A percentile compares a stretch with the other conserved stretches of the same genome.
Evolutionary conservation across 2,329 filamentous ascomycete genomes (phyloP).

Genomic region (Arthrobotrys megalospora): DNA sequence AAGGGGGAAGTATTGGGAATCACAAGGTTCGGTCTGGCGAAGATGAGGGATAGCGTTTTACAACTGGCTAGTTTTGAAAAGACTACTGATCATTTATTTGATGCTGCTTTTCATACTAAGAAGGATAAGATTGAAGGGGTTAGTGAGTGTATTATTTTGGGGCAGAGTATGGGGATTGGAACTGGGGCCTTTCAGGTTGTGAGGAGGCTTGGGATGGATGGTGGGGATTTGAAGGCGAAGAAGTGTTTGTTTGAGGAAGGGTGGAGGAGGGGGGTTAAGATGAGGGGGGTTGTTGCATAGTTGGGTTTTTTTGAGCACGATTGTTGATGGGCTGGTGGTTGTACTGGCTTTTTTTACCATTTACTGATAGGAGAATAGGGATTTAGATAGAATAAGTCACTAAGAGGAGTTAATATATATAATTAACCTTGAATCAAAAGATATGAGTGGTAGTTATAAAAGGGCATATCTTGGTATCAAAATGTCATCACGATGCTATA

Average conservation of each 20-base stretch:
- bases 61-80: slow-evolving; percentile 98
- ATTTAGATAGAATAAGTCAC: too few species aligned
- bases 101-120: slow-evolving; percentile 92
- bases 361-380: too few species aligned
- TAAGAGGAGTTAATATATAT: too few species aligned
- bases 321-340: too few species aligned
- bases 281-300: slow-evolving; percentile 19
- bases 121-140: slow-evolving; percentile 93
- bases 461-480: too few species aligned
- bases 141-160: slow-evolving; percentile 96
- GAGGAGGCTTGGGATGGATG: slow-evolving; percentile 78
- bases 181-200: slow-evolving; percentile 95
- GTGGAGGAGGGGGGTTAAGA: slow-evolving; percentile 42
- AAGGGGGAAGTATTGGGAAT: slow-evolving; percentile 97
- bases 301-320: too few species aligned
- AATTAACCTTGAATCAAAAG: too few species aligned
- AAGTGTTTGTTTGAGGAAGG: slow-evolving; percentile 78
- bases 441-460: too few species aligned
- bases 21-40: slow-evolving; percentile 93
- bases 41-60: slow-evolving; percentile 94
- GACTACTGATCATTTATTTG: slow-evolving; percentile 96
- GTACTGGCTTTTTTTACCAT: too few species aligned
- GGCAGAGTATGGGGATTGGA: slow-evolving; percentile 90
- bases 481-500: too few species aligned
- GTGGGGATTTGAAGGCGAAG: slow-evolving; percentile 74